phyloP scores from a whole-genome alignment of 148 eudicot genomes.

The Rhododendron vialii region DNA sequence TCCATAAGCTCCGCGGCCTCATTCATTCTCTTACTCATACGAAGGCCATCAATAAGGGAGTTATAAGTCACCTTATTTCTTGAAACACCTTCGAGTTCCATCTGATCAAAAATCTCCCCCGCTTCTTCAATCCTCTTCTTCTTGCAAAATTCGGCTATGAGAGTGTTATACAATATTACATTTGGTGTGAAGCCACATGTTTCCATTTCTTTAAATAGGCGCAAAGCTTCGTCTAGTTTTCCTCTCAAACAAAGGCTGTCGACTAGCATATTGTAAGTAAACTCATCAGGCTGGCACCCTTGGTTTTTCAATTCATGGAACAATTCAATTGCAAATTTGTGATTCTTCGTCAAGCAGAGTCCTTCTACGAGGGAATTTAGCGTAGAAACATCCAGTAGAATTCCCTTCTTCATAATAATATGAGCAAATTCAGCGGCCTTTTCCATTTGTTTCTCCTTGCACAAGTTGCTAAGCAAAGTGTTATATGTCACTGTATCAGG shows the following conservation, averaged over 20 bases:
- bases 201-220: conserved; percentile 86
- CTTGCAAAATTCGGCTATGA: conserved; percentile 83
- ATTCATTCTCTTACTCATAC: conserved; percentile 56
- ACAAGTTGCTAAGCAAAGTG: conserved; percentile 72
- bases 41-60: conserved; percentile 81
- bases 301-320: conserved; percentile 72
- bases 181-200: conserved; percentile 74
- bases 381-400: conserved; percentile 82
- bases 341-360: conserved; percentile 63
- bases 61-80: conserved; percentile 73
- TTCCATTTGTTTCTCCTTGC: conserved; percentile 80
- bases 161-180: conserved; percentile 70
- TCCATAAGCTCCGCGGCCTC: conserved; percentile 86
- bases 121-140: conserved; percentile 79
- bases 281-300: conserved; percentile 90
- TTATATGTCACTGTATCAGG: conserved; percentile 83
- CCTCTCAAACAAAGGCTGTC: conserved; percentile 72
- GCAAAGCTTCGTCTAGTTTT: conserved; percentile 58
- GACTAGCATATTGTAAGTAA: conserved; percentile 80
- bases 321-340: conserved; percentile 55
- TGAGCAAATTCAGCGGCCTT: conserved; percentile 75
- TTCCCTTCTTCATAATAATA: conserved; percentile 56
- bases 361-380: conserved; percentile 94
- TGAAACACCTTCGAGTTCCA: conserved; percentile 87
- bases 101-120: conserved; percentile 88